Evolutionary conservation across 345 rosid species (phyloP), one percentile per base, ranked within the genome.

Genomic region (Brassica carinata): DNA sequence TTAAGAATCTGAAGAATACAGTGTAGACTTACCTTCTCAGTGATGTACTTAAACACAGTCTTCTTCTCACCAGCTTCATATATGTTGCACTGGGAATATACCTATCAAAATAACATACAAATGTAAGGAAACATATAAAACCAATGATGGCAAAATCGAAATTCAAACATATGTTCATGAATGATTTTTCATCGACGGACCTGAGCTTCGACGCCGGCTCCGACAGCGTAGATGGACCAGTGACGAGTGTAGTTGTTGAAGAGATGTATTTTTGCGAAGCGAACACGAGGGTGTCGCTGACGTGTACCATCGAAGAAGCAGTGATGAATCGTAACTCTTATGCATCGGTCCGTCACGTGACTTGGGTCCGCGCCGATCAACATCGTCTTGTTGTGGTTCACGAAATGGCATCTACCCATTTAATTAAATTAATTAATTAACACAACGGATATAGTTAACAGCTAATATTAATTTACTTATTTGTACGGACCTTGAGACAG

Each of bases 11-110:
- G 27, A 10, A 11, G 23, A 69, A 43, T 23, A 58, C 4, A 77
- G 7, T 8, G 14, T 43, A 27, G 40, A 74, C 7, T 74, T 68
- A 86, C 98, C 94, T 92, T 94, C 81, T 94, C 97, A 4, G 78
- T 86, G n/a, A 88, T 87, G 79, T 94, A 94, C 84, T 94, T 96
- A 64, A 94, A 94, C 9, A 97, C 96, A 40, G 86, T 84, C 89
- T 94, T 94, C 87, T 94, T 96, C 83, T 89, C 87, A 29, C 91
- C 93, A 64, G 97, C 98, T 89, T 96, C 98, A 78, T 96, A 94
- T 82, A 94, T 90, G 85, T 96, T 96, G 87, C 93, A 88, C 29
- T 94, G 96, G 73, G 98, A 96, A 82, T 88, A 89, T 82, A 96
- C 91, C 98, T 96, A 83, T 51, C 23, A 57, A 72, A 40, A 74